phyloP scores from a whole-genome alignment of 805 yeast species.

The Schwanniomyces sp. region DNA sequence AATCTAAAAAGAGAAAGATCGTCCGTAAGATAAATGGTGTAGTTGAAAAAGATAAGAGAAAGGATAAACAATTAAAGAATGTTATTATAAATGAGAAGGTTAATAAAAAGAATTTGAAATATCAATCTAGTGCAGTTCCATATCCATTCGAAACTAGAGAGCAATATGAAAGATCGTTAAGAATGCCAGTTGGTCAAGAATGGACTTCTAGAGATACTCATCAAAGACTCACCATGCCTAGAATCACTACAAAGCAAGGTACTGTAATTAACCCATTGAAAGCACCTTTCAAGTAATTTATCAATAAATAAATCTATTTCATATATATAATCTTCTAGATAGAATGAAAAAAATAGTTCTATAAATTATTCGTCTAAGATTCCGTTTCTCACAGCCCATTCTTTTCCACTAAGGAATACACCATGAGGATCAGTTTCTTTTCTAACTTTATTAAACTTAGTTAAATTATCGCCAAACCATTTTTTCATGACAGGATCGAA shows the following conservation, averaged over 20 bases:
- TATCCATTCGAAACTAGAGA: constrained; percentile 91
- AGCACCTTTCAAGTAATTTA: constrained; percentile 65
- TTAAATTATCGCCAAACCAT: constrained; percentile 79
- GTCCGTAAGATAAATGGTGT: constrained; percentile 78
- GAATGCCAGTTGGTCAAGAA: constrained; percentile 97
- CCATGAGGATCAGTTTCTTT: constrained; percentile 75
- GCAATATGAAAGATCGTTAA: constrained; percentile 89
- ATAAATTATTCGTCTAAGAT: constrained; percentile 37
- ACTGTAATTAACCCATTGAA: constrained; percentile 87
- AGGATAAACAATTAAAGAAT: constrained; percentile 70
- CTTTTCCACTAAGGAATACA: constrained; percentile 71
- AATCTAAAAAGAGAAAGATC: constrained; percentile 54
- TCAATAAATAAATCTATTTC: not conserved
- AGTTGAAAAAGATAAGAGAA: constrained; percentile 66
- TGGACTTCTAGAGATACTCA: constrained; percentile 90
- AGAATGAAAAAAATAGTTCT: not conserved
- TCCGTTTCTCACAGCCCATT: constrained; percentile 85
- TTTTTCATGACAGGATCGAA: constrained; percentile 63
- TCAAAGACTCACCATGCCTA: constrained; percentile 86
- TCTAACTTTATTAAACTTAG: constrained; percentile 61
- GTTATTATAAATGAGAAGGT: constrained; percentile 89
- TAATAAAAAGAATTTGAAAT: constrained; percentile 81
- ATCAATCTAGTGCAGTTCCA: constrained; percentile 87
- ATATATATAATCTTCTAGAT: not conserved
- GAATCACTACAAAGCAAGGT: constrained; percentile 83